These are phyloP conservation scores for Botrytis hyacinthi DNA, from an alignment of 2,329 filamentous ascomycete species.

Conservation along the genomic window DNA sequence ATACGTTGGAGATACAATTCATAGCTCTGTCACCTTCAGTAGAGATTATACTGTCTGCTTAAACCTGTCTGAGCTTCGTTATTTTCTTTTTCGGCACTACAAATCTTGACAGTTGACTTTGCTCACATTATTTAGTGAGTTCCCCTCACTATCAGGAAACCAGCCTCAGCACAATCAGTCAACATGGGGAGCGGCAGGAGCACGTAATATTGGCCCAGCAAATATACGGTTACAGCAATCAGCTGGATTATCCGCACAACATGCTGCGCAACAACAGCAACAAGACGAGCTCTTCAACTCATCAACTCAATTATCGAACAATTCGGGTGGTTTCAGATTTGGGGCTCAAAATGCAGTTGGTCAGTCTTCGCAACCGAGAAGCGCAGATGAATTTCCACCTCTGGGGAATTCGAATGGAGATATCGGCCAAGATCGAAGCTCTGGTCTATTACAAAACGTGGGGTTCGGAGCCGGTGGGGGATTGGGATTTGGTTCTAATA, in stretches of 20 bases:
- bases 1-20: not conserved
- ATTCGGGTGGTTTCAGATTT: constrained; percentile 38
- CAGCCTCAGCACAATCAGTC: constrained; percentile 44
- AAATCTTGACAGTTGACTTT: constrained; percentile 2
- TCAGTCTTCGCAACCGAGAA: constrained; percentile 42
- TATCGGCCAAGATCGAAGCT: constrained; percentile 54
- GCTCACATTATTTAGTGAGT: constrained; percentile 50
- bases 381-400: constrained; percentile 61
- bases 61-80: not conserved
- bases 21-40: not conserved
- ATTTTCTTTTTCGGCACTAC: not conserved
- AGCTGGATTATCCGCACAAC: constrained; percentile 34
- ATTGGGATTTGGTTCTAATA: constrained; percentile 38
- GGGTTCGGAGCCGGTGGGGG: constrained; percentile 52
- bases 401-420: constrained; percentile 58
- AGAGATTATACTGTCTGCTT: not conserved
- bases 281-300: constrained; percentile 40
- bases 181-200: constrained; percentile 37
- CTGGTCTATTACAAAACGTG: constrained; percentile 54
- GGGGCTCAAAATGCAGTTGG: constrained; percentile 38
- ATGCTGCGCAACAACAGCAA: constrained; percentile 37
- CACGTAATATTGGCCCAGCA: constrained; percentile 33
- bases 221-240: constrained; percentile 37
- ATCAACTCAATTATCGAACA: constrained; percentile 37
- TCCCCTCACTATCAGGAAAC: constrained; percentile 63